Percentiles rank a stretch among this genome's conserved stretches.
Conservation (phyloP, 371 early-diverging fungal species). For the Phascolomyces articulosus region DNA sequence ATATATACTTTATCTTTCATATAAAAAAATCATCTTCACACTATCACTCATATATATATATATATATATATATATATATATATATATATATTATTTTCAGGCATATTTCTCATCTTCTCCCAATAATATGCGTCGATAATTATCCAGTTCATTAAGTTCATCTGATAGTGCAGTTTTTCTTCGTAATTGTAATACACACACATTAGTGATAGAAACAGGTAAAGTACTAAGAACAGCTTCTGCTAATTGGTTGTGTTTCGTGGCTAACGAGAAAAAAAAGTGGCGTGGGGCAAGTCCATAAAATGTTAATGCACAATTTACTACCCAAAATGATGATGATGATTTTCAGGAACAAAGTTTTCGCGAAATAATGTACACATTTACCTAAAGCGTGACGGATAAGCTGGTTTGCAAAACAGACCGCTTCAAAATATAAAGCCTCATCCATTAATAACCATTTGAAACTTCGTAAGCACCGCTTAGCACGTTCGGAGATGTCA, state of each 20-base stretch:
- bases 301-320: not conserved
- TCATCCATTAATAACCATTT: slow-evolving; percentile 12
- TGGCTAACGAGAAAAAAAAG: not conserved
- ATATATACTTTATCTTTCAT: too few relatives aligned
- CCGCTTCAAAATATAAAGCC: slow-evolving; percentile 1
- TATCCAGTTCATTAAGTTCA: not conserved
- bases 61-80: too few relatives aligned
- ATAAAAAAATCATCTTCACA: too few relatives aligned
- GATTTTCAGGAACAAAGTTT: not conserved
- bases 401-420: slow-evolving; percentile 3
- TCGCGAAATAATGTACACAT: not conserved
- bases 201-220: not conserved
- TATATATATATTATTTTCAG: too few relatives aligned
- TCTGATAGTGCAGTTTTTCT: not conserved
- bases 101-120: too few relatives aligned
- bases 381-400: slow-evolving; percentile 4
- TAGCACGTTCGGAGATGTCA: slow-evolving; percentile 1
- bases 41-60: too few relatives aligned
- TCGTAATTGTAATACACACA: not conserved
- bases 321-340: too few relatives aligned
- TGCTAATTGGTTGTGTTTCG: not conserved
- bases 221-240: not conserved
- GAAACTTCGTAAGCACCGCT: slow-evolving; percentile 7
- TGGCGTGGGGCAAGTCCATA: not conserved
- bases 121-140: not conserved